Percentiles rank a stretch among this genome's conserved stretches.
phyloP scores from a whole-genome alignment of 345 rosid genomes.

The Sisymbrium irio region DNA sequence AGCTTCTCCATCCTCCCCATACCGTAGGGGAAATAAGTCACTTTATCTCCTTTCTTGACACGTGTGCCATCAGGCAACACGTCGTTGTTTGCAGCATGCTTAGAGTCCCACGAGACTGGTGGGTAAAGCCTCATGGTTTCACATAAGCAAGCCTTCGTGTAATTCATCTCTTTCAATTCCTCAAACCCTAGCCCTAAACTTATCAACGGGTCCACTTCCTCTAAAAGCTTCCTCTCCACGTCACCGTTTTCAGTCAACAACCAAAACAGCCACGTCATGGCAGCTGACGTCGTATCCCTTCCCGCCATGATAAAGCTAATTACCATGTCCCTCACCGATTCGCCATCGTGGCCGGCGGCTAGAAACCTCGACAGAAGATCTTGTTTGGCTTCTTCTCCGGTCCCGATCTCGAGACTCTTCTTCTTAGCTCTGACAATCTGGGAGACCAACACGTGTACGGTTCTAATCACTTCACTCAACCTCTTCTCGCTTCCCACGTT shows the following conservation, averaged over 20 bases:
- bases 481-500: constrained; percentile 66
- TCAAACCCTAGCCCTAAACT: constrained; percentile 36
- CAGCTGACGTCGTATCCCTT: constrained; percentile 62
- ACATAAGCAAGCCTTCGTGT: constrained; percentile 50
- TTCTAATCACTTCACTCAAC: constrained; percentile 44
- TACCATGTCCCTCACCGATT: constrained; percentile 58
- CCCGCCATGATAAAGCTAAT: constrained; percentile 72
- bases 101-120: constrained; percentile 68
- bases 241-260: constrained; percentile 37
- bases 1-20: constrained; percentile 73
- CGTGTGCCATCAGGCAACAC: constrained; percentile 60
- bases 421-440: constrained; percentile 52
- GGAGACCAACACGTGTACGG: constrained; percentile 45
- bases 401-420: constrained; percentile 26
- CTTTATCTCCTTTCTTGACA: constrained; percentile 46
- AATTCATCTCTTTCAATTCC: constrained; percentile 44
- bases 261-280: constrained; percentile 77
- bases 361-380: constrained; percentile 76
- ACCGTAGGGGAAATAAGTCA: constrained; percentile 55
- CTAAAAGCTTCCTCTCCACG: constrained; percentile 30
- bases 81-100: constrained; percentile 50
- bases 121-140: constrained; percentile 75
- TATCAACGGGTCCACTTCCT: constrained; percentile 45
- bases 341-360: constrained; percentile 42
- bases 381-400: constrained; percentile 27